A percentile compares a stretch with the other conserved stretches of the same genome.
Conservation (phyloP, 768 basidiomycete species). For the Multifurca ochricompacta region DNA sequence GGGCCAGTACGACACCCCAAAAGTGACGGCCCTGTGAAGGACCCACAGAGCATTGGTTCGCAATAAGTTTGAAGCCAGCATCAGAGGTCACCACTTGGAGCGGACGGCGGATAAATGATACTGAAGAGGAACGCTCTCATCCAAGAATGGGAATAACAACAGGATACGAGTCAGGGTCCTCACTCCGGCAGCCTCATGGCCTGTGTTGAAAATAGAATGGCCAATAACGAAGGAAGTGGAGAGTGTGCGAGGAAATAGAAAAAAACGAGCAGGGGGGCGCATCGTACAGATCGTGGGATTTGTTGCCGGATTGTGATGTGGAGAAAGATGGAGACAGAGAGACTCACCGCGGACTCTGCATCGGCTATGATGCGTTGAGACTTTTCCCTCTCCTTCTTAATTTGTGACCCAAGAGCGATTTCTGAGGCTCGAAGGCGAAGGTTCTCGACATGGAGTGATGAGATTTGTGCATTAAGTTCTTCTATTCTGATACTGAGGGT, state of each 20-base stretch:
- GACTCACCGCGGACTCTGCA: constrained; percentile 64
- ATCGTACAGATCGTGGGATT: not conserved
- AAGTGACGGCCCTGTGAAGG: not conserved
- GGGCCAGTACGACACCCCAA: not conserved
- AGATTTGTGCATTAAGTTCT: constrained; percentile 77
- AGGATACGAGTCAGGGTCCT: too few relatives aligned
- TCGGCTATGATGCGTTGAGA: constrained; percentile 64
- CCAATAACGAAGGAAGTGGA: not conserved
- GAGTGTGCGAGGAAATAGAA: not conserved
- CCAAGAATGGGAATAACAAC: too few relatives aligned
- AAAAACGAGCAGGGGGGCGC: not conserved
- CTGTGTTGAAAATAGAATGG: too few relatives aligned
- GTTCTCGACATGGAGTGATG: constrained; percentile 76
- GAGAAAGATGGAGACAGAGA: constrained; percentile 9
- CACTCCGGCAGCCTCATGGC: too few relatives aligned
- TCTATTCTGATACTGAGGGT: constrained; percentile 78
- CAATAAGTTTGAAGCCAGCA: too few relatives aligned
- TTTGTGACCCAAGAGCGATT: constrained; percentile 64
- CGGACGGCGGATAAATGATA: too few relatives aligned
- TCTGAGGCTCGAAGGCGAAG: constrained; percentile 73
- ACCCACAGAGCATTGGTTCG: not conserved
- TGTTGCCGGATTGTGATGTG: not conserved
- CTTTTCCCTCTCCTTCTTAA: constrained; percentile 76
- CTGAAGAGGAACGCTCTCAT: too few relatives aligned
- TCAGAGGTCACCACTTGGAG: too few relatives aligned